Evolutionary conservation across 2,329 filamentous ascomycete genomes (phyloP), one percentile per base, ranked within the genome.

Genomic region (Cordyceps militaris): DNA sequence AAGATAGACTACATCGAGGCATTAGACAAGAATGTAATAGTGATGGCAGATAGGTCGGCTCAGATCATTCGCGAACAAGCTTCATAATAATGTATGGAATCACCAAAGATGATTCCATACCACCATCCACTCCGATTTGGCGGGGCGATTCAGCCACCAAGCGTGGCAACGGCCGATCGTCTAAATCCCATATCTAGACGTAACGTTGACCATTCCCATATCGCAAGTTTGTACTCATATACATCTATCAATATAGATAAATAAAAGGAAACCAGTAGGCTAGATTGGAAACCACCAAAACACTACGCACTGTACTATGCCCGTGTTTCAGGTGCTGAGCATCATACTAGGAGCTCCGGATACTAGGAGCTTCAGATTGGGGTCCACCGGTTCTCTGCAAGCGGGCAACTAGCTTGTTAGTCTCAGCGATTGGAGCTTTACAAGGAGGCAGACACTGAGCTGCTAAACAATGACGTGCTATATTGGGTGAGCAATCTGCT

Each of bases 131-230:
- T 8, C 16, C 36, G 55, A 57, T 50, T 43, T 36, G 47, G 55
- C 55, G 55, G 47, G 55, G 55, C 55, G 55, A 57, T 51, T 4
- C 55, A 34, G 13, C 34, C 23, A 38, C 34, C 38, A 46, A 57
- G 55, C 40, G 55, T 32, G 21, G 8, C 30, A 21, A 9, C 4
- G 21, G 19, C 28, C 11, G 40, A 57, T 57, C 47, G 47, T 30
- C 28, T 9, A 49, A 30, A 24, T 52, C 28, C 36, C 24, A 56
- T 40, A 7, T 24, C 16, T 11, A 3, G 4, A 32, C n/a, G 19
- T 3, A 32, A n/a, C 14, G 24, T 46, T 46, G 6, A 6, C 10
- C 14, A 26, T 19, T 26, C 5, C 21, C n/a, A 43, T 23, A 3
- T 4, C 16, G 36, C 19, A 42, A 10, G 8, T 30, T 10, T 6